A percentile compares a stretch with the other conserved stretches of the same genome.
These are phyloP conservation scores for Lentinula sp. DNA, from an alignment of 768 basidiomycete genomes.

Conservation along the genomic window DNA sequence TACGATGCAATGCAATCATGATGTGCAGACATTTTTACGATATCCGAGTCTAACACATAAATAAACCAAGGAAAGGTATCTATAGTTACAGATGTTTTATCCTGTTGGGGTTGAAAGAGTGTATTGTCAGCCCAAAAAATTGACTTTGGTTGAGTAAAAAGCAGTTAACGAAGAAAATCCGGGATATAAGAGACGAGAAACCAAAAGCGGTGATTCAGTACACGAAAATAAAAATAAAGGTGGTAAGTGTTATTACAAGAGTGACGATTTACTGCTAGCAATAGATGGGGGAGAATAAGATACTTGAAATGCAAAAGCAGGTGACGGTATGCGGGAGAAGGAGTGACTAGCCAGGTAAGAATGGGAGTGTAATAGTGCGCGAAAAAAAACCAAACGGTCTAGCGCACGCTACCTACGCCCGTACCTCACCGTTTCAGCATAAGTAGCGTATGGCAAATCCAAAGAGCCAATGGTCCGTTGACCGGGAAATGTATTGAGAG, in stretches of 20 bases:
- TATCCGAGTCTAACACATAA: no score
- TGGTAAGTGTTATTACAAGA: not conserved
- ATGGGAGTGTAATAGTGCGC: not conserved
- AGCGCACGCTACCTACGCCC: not conserved
- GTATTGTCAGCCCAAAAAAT: not conserved
- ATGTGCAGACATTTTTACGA: no score
- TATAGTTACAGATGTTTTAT: not conserved
- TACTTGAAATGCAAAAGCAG: not conserved
- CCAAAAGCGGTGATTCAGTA: not conserved
- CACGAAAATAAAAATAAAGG: not conserved
- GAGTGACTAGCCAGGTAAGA: not conserved
- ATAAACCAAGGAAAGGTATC: not conserved
- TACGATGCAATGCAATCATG: not conserved
- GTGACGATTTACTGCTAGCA: not conserved
- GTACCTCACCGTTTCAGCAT: not conserved
- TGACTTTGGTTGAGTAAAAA: not conserved
- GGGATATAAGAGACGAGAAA: not conserved
- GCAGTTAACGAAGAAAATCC: not conserved
- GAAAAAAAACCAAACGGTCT: not conserved
- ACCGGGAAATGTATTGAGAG: not conserved
- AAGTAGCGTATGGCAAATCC: not conserved
- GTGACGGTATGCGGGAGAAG: not conserved
- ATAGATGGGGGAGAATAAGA: conserved; percentile 6
- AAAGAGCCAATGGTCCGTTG: conserved; percentile 1
- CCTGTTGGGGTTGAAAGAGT: not conserved